phyloP scores from a whole-genome alignment of 139 green algal genomes.

The Chlamydomonas sp. region DNA sequence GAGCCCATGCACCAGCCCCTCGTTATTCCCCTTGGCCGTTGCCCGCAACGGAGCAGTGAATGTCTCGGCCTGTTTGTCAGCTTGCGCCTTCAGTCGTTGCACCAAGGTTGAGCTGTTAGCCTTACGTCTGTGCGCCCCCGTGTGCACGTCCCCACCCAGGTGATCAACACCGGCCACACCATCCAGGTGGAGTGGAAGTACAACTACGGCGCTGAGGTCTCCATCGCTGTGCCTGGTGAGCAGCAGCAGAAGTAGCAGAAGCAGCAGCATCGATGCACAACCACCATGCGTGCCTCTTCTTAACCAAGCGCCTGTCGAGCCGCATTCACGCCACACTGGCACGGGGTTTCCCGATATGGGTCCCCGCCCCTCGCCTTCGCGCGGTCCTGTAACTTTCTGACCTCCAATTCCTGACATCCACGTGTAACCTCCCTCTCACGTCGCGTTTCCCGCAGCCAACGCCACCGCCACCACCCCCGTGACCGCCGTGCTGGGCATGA shows the following conservation, averaged over 20 bases:
- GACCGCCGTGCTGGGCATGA: neutral
- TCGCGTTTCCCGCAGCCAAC: neutral
- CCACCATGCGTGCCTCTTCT: no score
- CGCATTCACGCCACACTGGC: no score
- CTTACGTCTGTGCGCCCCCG: no score
- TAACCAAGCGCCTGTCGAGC: no score
- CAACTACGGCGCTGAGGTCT: neutral
- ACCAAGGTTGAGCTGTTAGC: no score
- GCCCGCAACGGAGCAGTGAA: no score
- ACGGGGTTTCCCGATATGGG: no score
- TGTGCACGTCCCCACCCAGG: neutral
- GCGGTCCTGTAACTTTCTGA: neutral
- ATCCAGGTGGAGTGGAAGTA: constrained; percentile 10
- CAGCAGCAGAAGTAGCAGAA: no score
- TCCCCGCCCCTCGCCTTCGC: neutral
- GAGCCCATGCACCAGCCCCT: no score
- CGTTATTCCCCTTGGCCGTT: no score
- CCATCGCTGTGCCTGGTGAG: neutral
- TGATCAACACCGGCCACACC: constrained; percentile 19
- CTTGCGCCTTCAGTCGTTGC: no score
- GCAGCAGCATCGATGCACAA: neutral
- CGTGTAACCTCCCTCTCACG: neutral
- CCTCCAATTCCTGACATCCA: neutral
- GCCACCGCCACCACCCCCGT: neutral
- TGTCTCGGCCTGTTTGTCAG: no score